phyloP scores from a whole-genome alignment of 2,329 filamentous ascomycete species.

The Onygena corvina region DNA sequence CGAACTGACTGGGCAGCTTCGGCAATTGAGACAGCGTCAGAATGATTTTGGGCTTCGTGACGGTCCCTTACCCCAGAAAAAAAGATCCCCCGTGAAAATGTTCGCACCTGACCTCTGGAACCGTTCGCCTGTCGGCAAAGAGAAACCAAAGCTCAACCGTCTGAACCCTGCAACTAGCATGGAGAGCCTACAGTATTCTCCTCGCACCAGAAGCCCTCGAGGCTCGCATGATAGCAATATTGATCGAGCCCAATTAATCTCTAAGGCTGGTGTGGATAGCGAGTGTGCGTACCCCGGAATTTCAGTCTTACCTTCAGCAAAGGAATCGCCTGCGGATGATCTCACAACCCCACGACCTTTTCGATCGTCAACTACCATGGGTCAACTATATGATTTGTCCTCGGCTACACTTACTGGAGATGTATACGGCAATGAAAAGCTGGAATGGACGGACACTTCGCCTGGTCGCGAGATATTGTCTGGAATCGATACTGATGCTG shows the following conservation, averaged over 20 bases:
- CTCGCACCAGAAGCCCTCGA: constrained; percentile 1
- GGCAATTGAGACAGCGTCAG: constrained; percentile 1
- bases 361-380: not conserved
- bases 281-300: constrained; percentile 13
- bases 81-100: not conserved
- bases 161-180: not conserved
- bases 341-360: not conserved
- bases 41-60: not conserved
- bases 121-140: not conserved
- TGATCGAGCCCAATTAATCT: not conserved
- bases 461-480: constrained; percentile 7
- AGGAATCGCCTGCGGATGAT: not conserved
- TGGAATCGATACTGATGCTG: not conserved
- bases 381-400: not conserved
- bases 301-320: constrained; percentile 12
- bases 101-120: constrained; percentile 6
- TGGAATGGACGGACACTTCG: constrained; percentile 9
- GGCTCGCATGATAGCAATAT: not conserved
- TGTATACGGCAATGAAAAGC: not conserved
- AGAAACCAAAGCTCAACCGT: not conserved
- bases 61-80: not conserved
- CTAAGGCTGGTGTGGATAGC: constrained; percentile 10
- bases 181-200: not conserved
- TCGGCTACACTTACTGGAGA: constrained; percentile 5
- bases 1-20: not conserved